A percentile compares a stretch with the other conserved stretches of the same genome.
Conservation (phyloP, 768 basidiomycete genomes). For the Tremella yokohamensis region DNA sequence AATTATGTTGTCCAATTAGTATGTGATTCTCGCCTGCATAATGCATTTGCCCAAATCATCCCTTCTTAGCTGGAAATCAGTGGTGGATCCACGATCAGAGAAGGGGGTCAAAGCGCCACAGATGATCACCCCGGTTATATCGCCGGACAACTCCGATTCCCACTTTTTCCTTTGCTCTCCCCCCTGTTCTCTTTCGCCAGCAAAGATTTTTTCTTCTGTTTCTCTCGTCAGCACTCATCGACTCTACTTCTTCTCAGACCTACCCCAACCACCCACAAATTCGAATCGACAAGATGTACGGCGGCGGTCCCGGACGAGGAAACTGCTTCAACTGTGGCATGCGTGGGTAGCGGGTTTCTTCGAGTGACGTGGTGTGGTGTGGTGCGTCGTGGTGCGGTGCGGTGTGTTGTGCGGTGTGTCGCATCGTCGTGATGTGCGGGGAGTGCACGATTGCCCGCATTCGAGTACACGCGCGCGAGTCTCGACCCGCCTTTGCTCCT, state of each 20-base stretch:
- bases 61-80: no score
- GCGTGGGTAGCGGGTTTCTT: slow-evolving; percentile 30
- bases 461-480: not conserved
- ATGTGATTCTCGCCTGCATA: slow-evolving; percentile 3
- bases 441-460: not conserved
- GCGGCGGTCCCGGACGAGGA: slow-evolving; percentile 28
- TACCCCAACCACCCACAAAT: slow-evolving; percentile 8
- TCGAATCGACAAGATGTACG: slow-evolving; percentile 29
- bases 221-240: not conserved
- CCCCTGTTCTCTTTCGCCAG: slow-evolving; percentile 3
- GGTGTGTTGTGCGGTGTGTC: slow-evolving; percentile 14
- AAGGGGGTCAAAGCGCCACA: not conserved
- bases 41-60: slow-evolving; percentile 1
- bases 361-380: slow-evolving; percentile 11
- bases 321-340: slow-evolving; percentile 47
- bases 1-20: slow-evolving; percentile 6
- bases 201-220: not conserved
- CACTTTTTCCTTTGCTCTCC: slow-evolving; percentile 1
- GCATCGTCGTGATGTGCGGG: slow-evolving; percentile 7
- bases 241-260: slow-evolving; percentile 6
- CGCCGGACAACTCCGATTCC: not conserved
- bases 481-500: not conserved
- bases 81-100: slow-evolving; percentile 3
- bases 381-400: not conserved
- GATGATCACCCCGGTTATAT: slow-evolving; percentile 5